Conservation (phyloP, 2,329 filamentous ascomycete genomes). For the Amylocarpus encephaloides region DNA sequence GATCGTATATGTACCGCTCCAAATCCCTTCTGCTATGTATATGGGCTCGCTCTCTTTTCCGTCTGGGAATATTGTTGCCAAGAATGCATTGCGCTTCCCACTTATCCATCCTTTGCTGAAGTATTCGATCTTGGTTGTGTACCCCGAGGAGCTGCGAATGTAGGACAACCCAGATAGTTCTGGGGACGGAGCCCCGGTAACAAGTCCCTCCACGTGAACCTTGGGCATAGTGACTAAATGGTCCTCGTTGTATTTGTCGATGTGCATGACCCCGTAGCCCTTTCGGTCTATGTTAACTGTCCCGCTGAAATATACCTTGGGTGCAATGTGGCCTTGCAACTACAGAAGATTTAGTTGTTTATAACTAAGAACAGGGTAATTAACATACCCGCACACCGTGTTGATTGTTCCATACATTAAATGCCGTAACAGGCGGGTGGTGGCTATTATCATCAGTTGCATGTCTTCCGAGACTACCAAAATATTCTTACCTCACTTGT, state of each 20-base stretch:
- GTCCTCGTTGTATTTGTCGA: constrained; percentile 51
- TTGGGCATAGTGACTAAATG: constrained; percentile 89
- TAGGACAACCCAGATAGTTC: constrained; percentile 80
- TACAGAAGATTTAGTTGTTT: constrained; percentile 28
- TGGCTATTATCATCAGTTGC: constrained; percentile 46
- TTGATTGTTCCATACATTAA: constrained; percentile 80
- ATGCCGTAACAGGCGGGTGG: constrained; percentile 90
- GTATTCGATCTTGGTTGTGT: constrained; percentile 84
- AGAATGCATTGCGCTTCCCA: constrained; percentile 89
- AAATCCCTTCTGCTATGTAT: constrained; percentile 82
- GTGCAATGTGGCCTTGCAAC: constrained; percentile 81
- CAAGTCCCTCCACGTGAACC: constrained; percentile 87
- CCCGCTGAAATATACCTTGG: constrained; percentile 87
- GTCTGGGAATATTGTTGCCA: constrained; percentile 65
- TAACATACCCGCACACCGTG: constrained; percentile 54
- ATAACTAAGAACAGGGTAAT: neutral
- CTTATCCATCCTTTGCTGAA: constrained; percentile 88
- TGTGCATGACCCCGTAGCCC: constrained; percentile 76
- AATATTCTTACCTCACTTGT: constrained; percentile 62
- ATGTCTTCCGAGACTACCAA: neutral
- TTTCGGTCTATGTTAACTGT: constrained; percentile 94
- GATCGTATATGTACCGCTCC: constrained; percentile 76
- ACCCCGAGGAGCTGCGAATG: constrained; percentile 81
- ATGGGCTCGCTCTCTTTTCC: constrained; percentile 62
- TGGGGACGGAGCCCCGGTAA: constrained; percentile 77